These are phyloP conservation scores for Rhizopus delemar DNA, from an alignment of 371 early-diverging fungal species.

Conservation along the genomic window DNA sequence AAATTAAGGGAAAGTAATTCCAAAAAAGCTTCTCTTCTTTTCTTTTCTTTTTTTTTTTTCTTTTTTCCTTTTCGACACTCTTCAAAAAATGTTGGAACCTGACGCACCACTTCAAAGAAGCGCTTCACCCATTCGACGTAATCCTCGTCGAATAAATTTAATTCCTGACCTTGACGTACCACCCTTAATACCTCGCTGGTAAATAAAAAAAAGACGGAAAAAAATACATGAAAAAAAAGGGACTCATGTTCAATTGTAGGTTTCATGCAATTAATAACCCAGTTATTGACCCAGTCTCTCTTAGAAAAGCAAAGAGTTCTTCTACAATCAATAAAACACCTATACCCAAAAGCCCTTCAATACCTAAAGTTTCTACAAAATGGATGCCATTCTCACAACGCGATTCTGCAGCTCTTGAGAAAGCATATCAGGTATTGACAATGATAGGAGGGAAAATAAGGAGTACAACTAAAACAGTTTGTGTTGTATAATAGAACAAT, in stretches of 20 bases:
- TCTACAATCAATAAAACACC: slow-evolving; percentile 20
- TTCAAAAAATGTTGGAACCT: slow-evolving; percentile 25
- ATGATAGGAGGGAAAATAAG: not conserved
- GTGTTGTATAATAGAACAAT: slow-evolving; percentile 23
- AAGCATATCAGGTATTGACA: slow-evolving; percentile 49
- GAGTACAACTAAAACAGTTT: not conserved
- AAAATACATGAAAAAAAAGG: not conserved
- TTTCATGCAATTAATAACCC: slow-evolving; percentile 40
- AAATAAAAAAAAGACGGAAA: not conserved
- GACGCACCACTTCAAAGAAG: slow-evolving; percentile 19
- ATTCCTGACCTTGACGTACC: slow-evolving; percentile 34
- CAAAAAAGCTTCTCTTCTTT: slow-evolving; percentile 3
- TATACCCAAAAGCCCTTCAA: slow-evolving; percentile 19
- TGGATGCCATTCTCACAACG: slow-evolving; percentile 66
- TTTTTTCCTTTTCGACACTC: not conserved
- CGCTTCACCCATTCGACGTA: slow-evolving; percentile 17
- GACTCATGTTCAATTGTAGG: slow-evolving; percentile 12
- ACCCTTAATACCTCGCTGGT: slow-evolving; percentile 30
- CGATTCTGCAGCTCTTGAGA: slow-evolving; percentile 61
- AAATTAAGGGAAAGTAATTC: not conserved
- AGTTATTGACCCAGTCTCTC: slow-evolving; percentile 24
- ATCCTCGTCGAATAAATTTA: slow-evolving; percentile 21
- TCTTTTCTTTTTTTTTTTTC: slow-evolving; percentile 11
- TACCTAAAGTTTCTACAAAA: slow-evolving; percentile 38
- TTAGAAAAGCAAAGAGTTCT: slow-evolving; percentile 29